These are phyloP conservation scores for Mangifera indica DNA, from an alignment of 345 rosid species.

Conservation along the genomic window DNA sequence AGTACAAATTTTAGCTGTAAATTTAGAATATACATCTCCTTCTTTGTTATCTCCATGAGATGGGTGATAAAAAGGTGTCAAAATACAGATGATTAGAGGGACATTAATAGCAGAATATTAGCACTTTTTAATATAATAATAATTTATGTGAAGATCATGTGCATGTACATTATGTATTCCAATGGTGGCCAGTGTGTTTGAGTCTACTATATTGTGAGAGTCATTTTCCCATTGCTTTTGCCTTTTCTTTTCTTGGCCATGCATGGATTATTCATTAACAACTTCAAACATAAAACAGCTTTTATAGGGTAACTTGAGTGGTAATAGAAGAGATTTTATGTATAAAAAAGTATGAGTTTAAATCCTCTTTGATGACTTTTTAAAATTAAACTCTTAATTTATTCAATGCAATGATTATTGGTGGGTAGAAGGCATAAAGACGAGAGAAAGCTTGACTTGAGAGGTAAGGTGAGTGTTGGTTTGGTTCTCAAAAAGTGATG, in stretches of 20 bases:
- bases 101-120: background rate
- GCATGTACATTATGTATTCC: slow-evolving; percentile 28
- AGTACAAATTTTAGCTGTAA: slow-evolving; percentile 31
- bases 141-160: slow-evolving; percentile 16
- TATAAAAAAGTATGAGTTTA: too few species aligned
- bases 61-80: background rate
- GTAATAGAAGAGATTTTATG: too few species aligned
- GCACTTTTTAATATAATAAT: background rate
- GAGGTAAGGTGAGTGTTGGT: slow-evolving; percentile 25
- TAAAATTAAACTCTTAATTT: too few species aligned
- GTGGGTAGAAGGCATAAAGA: background rate
- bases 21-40: background rate
- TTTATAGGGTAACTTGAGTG: too few species aligned
- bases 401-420: too few species aligned
- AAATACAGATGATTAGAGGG: slow-evolving; percentile 2
- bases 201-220: slow-evolving; percentile 3
- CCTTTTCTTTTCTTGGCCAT: background rate
- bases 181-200: slow-evolving; percentile 9
- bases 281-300: too few species aligned
- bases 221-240: slow-evolving; percentile 11
- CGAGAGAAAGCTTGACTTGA: background rate
- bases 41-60: slow-evolving; percentile 17
- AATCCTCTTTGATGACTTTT: too few species aligned
- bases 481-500: slow-evolving; percentile 24
- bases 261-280: background rate